Evolutionary conservation across 495 filamentous ascomycete genomes (phyloP).

Genomic region (Daldinia bambusicola): DNA sequence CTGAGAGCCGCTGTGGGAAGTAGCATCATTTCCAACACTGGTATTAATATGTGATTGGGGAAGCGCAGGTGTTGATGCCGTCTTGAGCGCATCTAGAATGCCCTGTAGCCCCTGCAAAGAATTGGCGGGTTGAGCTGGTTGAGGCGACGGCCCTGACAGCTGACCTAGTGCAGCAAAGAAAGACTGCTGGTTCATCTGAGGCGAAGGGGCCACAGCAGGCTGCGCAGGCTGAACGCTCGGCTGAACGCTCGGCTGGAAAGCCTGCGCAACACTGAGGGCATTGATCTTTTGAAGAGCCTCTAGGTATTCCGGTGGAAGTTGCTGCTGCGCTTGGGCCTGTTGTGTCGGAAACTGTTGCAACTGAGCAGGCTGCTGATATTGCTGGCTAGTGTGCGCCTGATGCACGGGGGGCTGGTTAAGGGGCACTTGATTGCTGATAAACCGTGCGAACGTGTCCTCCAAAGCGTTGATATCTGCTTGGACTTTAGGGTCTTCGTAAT

Average conservation of each 20-base stretch:
- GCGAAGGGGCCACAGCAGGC: constrained; percentile 4
- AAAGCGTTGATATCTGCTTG: constrained; percentile 47
- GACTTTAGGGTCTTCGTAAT: constrained; percentile 49
- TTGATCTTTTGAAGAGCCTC: constrained; percentile 40
- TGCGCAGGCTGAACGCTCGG: constrained; percentile 16
- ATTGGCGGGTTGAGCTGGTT: neutral
- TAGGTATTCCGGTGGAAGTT: constrained; percentile 9
- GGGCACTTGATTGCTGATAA: constrained; percentile 49
- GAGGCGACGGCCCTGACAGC: neutral
- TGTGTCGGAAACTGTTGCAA: constrained; percentile 25
- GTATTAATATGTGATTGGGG: neutral
- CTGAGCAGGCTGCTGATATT: constrained; percentile 16
- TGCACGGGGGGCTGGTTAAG: constrained; percentile 48
- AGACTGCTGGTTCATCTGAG: neutral
- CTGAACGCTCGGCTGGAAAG: constrained; percentile 41
- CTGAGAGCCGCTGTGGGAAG: neutral
- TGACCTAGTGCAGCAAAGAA: neutral
- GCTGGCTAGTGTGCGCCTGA: constrained; percentile 1
- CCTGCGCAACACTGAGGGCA: constrained; percentile 18
- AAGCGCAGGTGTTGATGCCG: constrained; percentile 1
- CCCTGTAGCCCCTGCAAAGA: neutral
- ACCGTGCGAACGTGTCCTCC: constrained; percentile 43
- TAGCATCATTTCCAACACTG: neutral
- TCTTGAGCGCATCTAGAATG: constrained; percentile 16
- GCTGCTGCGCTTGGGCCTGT: constrained; percentile 26